These are phyloP conservation scores for Vitis hybrid DNA, from an alignment of 177 flowering plant genomes.

Conservation along the genomic window DNA sequence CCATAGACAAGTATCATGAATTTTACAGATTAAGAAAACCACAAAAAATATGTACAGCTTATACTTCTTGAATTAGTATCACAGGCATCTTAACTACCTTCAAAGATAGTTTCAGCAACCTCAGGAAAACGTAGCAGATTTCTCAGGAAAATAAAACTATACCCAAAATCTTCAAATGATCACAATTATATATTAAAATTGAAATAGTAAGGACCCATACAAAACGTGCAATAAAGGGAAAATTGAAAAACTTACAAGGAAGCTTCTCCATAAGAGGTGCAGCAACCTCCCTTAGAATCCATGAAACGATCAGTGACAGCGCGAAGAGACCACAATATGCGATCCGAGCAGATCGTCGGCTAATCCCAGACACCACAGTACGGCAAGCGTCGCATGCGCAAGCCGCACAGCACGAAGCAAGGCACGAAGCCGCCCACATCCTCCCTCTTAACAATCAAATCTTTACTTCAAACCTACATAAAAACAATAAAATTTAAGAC, in stretches of 20 bases:
- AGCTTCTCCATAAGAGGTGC: constrained; percentile 93
- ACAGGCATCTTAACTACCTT: too few species aligned
- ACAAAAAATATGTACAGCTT: too few species aligned
- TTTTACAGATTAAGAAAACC: too few species aligned
- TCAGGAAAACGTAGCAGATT: too few species aligned
- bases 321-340: constrained; percentile 96
- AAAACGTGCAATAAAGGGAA: not conserved
- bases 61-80: too few species aligned
- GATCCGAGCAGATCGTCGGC: constrained; percentile 90
- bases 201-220: not conserved
- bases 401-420: constrained; percentile 85
- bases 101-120: too few species aligned
- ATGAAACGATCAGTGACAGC: constrained; percentile 75
- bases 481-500: too few species aligned
- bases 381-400: constrained; percentile 92
- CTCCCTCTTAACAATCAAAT: constrained; percentile 14
- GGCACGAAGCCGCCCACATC: constrained; percentile 99
- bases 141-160: not conserved
- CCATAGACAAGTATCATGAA: too few species aligned
- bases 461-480: not conserved
- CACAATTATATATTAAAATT: not conserved
- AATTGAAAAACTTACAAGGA: constrained; percentile 63
- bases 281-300: constrained; percentile 95
- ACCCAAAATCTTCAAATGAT: not conserved
- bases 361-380: constrained; percentile 75